Evolutionary conservation across 2,329 filamentous ascomycete genomes (phyloP), one percentile per base, ranked within the genome.

Genomic region (Sphaerulina vaccinii): DNA sequence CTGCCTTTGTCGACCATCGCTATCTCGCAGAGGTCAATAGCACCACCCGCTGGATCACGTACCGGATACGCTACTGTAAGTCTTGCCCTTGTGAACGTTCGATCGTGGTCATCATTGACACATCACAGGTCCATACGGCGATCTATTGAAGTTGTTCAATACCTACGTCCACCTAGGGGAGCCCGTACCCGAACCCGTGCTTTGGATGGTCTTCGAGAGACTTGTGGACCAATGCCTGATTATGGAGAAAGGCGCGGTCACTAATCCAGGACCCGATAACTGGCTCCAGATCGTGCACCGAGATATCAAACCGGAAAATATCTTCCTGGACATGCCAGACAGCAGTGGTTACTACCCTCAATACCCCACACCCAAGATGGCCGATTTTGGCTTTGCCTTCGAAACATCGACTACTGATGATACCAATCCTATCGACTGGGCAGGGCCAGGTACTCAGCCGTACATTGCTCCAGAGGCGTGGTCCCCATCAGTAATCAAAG

Each of bases 221-320:
- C 19, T 61, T 24, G 56, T 49, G 15, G 52, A 61, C 18, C 46
- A 29, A 10, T 54, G 54, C 29, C 29, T 61, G 5, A 32, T 55
- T 11, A 57, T 59, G 58, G 36, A 48, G 27, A 29, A 52, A 24
- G 54, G 56, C 10, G n/a, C n/a, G n/a, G n/a, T 24, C 36, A 6
- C 2, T 21, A 9, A 32, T 19, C 13, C 13, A 21, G 27, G 23
- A 15, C 8, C 8, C 8, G 13, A 9, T 24, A 6, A 21, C 21
- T 58, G 52, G 55, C 16, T 5, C 1, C 13, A 43, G n/a, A 46
- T 60, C 4, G 32, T 56, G 2, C 91, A 96, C 68, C 87, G 90
- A 54, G 91, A 96, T 70, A 95, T 96, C 80, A 96, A 96, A 75
- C 91, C 91, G 0, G 90, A 96, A 78, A 96, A 96, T 77, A 93